Evolutionary conservation across 345 rosid species (phyloP), one percentile per base, ranked within the genome.

Genomic region (Lepidium aucheri): DNA sequence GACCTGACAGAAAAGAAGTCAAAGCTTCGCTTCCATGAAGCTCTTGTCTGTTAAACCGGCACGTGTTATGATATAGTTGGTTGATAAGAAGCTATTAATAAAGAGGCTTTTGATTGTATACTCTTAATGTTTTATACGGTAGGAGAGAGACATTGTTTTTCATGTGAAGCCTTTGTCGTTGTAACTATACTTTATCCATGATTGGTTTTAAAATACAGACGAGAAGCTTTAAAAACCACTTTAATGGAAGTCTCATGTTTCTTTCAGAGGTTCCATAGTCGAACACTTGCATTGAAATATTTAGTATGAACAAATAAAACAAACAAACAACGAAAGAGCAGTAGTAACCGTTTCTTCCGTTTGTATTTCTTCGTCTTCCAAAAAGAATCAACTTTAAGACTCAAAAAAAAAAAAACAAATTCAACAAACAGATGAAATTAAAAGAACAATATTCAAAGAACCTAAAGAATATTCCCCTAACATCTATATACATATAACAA

Each of bases 1-100:
- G 99, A 77, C 79, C 91, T 20, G 99, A 90, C 58, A 85, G 97
- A 82, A 94, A 90, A 81, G 95, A 88, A 77, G 78, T 86, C 35
- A 84, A 85, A 75, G 85, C 74, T 13, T 60, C 67, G 17, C 91
- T 94, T 77, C 97, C 96, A 28, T 88, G 66, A 80, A 64, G 55
- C 54, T 58, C 46, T 57, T 39, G 70, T 41, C 41, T 28, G 53
- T 13, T 58, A 22, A 71, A 40, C 13, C 5, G 59, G 38, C 71
- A 46, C 57, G 51, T 13, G 35, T 9, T 39, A 43, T 33, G 13
- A 4, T 8, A 6, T 36, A 18, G 42, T 8, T 54, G 43, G 54
- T 10, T 47, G 30, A 64, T 46, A 30, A 14, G 30, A 56, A 56
- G 13, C 53, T 13, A 46, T 63, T 18, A 63, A 63, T 71, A 71